Evolutionary conservation across 306 rosid genomes (phyloP).

Genomic region (Citrullus amarus): DNA sequence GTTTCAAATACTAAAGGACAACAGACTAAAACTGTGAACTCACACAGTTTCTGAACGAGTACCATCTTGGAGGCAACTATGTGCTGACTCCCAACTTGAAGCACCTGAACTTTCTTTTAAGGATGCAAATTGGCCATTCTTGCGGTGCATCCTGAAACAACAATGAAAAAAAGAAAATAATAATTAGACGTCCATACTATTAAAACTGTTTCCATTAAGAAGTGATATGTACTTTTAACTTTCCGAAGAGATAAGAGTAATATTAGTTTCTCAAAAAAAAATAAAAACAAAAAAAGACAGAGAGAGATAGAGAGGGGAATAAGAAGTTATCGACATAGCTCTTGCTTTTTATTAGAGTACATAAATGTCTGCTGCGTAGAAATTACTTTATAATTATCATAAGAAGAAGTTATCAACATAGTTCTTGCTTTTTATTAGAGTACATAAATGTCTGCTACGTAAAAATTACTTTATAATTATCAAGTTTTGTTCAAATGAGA

Average conservation of each 20-base stretch:
- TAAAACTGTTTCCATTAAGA: not conserved
- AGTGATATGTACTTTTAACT: not conserved
- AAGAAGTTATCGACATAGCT: not conserved
- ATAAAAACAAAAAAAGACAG: not conserved
- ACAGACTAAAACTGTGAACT: slow-evolving; percentile 25
- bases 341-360: not conserved
- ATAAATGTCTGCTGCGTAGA: too few species aligned
- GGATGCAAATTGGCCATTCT: slow-evolving; percentile 36
- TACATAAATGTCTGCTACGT: not conserved
- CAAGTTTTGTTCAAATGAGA: not conserved
- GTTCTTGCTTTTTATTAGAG: not conserved
- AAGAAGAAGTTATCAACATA: not conserved
- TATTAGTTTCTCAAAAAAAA: not conserved
- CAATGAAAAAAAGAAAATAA: slow-evolving; percentile 11
- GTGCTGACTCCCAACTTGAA: slow-evolving; percentile 50
- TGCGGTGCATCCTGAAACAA: slow-evolving; percentile 55
- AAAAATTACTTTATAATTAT: not conserved
- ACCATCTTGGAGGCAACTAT: slow-evolving; percentile 46
- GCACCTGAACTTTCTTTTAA: slow-evolving; percentile 52
- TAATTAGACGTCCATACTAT: not conserved
- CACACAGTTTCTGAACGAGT: slow-evolving; percentile 59
- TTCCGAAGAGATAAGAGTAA: not conserved
- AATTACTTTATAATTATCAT: too few species aligned
- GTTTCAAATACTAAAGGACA: not conserved
- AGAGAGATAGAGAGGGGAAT: too few species aligned